Evolutionary conservation across 805 yeast species (phyloP).

Genomic region (Spathaspora hagerdaliae): DNA sequence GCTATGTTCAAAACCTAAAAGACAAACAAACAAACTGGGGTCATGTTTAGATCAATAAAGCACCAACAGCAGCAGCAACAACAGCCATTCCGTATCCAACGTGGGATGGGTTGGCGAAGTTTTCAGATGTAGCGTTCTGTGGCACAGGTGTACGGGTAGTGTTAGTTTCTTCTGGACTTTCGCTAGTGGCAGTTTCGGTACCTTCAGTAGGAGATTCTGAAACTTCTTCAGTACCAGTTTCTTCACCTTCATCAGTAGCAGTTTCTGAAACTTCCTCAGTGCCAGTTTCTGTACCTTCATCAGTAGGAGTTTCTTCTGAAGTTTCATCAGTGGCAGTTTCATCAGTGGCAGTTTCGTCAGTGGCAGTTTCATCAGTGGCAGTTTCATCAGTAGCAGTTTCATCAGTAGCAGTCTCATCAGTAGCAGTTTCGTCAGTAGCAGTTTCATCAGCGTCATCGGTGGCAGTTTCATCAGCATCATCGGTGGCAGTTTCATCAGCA

Average conservation of each 20-base stretch:
- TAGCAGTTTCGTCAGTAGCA: not conserved
- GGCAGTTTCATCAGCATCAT: slow-evolving; percentile 1
- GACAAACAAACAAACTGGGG: too few species aligned
- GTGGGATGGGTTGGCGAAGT: slow-evolving; percentile 3
- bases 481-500: not conserved
- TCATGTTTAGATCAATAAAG: slow-evolving; percentile 1
- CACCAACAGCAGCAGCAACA: slow-evolving; percentile 5
- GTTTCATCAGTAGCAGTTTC: not conserved
- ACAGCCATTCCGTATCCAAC: slow-evolving; percentile 3
- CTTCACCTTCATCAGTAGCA: not conserved
- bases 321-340: slow-evolving; percentile 1
- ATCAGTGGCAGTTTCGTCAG: not conserved
- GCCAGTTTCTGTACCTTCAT: not conserved
- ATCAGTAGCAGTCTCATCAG: not conserved
- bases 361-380: not conserved
- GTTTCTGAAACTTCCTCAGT: not conserved
- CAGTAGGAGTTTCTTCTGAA: not conserved
- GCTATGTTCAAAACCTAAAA: too few species aligned
- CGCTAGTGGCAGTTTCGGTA: not conserved
- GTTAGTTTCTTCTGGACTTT: not conserved
- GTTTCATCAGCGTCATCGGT: slow-evolving; percentile 5
- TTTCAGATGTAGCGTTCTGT: not conserved
- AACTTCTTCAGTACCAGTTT: slow-evolving; percentile 2
- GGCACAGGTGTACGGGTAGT: not conserved
- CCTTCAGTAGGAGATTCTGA: slow-evolving; percentile 1